These are phyloP conservation scores for Microcos paniculata DNA, from an alignment of 345 rosid genomes.

Conservation along the genomic window DNA sequence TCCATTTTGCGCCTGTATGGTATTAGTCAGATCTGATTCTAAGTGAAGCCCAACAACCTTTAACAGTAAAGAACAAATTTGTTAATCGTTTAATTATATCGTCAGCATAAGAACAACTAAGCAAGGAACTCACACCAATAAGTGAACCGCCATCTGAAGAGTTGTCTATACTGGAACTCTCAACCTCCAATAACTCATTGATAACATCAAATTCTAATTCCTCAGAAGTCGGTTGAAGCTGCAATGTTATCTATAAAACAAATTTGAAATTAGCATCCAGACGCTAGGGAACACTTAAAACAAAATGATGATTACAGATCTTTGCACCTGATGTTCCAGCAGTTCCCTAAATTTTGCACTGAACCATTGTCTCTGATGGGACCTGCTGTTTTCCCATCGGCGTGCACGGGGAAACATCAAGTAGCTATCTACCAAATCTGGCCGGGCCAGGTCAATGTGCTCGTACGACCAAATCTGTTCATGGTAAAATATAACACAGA, in stretches of 20 bases:
- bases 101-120: background rate
- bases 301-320: background rate
- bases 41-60: conserved; percentile 20
- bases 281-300: background rate
- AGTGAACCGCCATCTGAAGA: conserved; percentile 14
- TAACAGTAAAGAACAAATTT: conserved; percentile 3
- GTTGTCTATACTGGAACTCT: conserved; percentile 7
- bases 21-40: conserved; percentile 9
- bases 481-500: background rate
- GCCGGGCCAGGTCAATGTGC: conserved; percentile 47
- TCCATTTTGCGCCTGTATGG: conserved; percentile 2
- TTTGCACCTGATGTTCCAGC: conserved; percentile 36
- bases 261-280: conserved; percentile 3
- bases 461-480: conserved; percentile 45
- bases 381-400: conserved; percentile 39
- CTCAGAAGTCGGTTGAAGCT: conserved; percentile 30
- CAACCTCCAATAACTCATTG: conserved; percentile 25
- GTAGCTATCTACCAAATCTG: conserved; percentile 24
- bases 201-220: conserved; percentile 31
- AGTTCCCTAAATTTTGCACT: conserved; percentile 31
- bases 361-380: conserved; percentile 33
- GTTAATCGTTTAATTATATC: too few relatives aligned
- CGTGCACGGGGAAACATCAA: conserved; percentile 39
- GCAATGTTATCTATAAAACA: conserved; percentile 36
- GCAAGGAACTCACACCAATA: conserved; percentile 22